These are phyloP conservation scores for Dovyalis caffra DNA, from an alignment of 345 rosid genomes.

Conservation along the genomic window DNA sequence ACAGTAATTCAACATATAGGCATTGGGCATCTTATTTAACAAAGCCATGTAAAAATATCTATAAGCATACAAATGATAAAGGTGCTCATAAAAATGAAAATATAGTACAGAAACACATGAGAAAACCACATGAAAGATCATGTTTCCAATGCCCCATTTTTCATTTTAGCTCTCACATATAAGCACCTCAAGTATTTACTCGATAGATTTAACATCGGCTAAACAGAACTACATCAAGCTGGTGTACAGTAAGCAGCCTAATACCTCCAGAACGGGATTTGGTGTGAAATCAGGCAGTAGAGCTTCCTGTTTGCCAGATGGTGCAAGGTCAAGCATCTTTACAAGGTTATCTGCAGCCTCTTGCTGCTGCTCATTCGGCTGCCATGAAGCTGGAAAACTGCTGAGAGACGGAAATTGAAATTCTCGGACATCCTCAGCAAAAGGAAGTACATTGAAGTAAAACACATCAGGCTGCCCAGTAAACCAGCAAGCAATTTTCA, in stretches of 20 bases:
- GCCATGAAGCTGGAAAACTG: constrained; percentile 64
- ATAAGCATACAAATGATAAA: too few species aligned
- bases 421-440: constrained; percentile 87
- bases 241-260: background rate
- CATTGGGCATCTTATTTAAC: background rate
- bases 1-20: background rate
- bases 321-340: constrained; percentile 80
- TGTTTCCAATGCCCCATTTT: background rate
- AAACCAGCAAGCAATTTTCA: constrained; percentile 17
- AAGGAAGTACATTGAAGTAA: constrained; percentile 83
- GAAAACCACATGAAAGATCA: background rate
- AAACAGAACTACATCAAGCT: background rate
- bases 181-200: background rate
- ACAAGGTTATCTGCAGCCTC: constrained; percentile 78
- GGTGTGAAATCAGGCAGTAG: constrained; percentile 78
- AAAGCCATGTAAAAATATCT: background rate
- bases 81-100: background rate
- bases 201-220: background rate
- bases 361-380: constrained; percentile 80
- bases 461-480: constrained; percentile 81
- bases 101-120: too few species aligned
- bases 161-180: background rate
- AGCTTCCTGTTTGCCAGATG: constrained; percentile 59
- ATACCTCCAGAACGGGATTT: constrained; percentile 85
- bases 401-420: constrained; percentile 82